Percentiles rank a stretch among this genome's conserved stretches.
phyloP scores from a whole-genome alignment of 2,329 filamentous ascomycete genomes.

The Diaporthe caulivora region DNA sequence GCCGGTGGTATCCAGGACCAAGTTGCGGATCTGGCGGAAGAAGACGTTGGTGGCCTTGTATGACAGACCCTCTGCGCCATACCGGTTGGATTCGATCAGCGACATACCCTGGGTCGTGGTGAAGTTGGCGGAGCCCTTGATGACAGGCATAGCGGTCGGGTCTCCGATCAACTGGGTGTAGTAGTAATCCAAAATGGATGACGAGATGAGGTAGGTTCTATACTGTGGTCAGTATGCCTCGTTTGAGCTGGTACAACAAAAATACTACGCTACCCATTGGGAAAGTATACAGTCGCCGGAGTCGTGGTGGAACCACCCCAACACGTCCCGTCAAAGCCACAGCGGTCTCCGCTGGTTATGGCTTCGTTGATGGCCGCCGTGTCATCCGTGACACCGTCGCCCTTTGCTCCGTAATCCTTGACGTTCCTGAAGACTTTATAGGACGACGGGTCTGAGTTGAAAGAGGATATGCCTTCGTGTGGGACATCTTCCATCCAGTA shows the following conservation, averaged over 20 bases:
- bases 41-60: constrained; percentile 71
- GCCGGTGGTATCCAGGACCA: constrained; percentile 66
- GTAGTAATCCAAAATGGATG: constrained; percentile 79
- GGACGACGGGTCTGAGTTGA: constrained; percentile 53
- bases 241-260: background rate
- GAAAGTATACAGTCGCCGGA: constrained; percentile 48
- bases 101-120: constrained; percentile 45
- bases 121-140: constrained; percentile 67
- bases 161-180: constrained; percentile 84
- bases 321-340: constrained; percentile 49
- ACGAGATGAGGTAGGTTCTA: constrained; percentile 75
- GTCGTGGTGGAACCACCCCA: constrained; percentile 49
- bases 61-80: constrained; percentile 55
- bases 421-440: constrained; percentile 64
- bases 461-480: constrained; percentile 62
- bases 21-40: constrained; percentile 69
- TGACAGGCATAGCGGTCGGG: constrained; percentile 67
- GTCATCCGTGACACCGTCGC: constrained; percentile 62
- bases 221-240: background rate
- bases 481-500: constrained; percentile 60
- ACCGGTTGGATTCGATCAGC: constrained; percentile 60
- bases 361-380: constrained; percentile 66
- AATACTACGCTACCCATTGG: constrained; percentile 40
- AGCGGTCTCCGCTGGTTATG: constrained; percentile 58
- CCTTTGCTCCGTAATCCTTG: constrained; percentile 57